phyloP scores from a whole-genome alignment of 805 yeast genomes.

The Sugiyamaella valdiviana region DNA sequence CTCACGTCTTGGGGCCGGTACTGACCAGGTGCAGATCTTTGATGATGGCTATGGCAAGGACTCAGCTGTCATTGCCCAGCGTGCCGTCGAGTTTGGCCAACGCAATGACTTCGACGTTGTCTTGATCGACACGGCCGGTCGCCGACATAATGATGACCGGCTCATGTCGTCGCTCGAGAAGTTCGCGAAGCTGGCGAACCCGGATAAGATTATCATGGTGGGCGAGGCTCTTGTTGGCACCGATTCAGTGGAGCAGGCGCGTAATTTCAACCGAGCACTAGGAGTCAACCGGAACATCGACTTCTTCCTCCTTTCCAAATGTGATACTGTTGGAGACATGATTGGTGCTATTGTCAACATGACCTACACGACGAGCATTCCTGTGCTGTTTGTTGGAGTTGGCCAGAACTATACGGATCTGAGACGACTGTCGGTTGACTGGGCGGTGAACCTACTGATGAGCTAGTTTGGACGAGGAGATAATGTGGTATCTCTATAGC shows the following conservation, averaged over 20 bases:
- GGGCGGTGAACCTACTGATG: slow-evolving; percentile 86
- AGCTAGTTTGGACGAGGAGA: too few species aligned
- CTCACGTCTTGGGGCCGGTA: slow-evolving; percentile 35
- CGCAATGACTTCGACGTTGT: slow-evolving; percentile 73
- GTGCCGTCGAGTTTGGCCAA: slow-evolving; percentile 76
- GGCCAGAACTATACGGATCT: slow-evolving; percentile 96
- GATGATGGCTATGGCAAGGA: slow-evolving; percentile 97
- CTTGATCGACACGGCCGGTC: slow-evolving; percentile 93
- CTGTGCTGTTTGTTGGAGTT: slow-evolving; percentile 90
- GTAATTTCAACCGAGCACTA: slow-evolving; percentile 86
- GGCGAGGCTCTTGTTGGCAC: slow-evolving; percentile 98
- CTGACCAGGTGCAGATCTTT: slow-evolving; percentile 61
- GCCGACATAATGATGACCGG: slow-evolving; percentile 91
- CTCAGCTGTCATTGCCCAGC: slow-evolving; percentile 90
- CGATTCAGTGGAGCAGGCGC: slow-evolving; percentile 92
- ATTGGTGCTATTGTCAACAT: slow-evolving; percentile 95
- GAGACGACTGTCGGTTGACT: slow-evolving; percentile 79
- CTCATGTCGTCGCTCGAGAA: slow-evolving; percentile 93
- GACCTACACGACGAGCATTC: slow-evolving; percentile 95
- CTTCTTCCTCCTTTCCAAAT: slow-evolving; percentile 87
- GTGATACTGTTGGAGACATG: slow-evolving; percentile 96
- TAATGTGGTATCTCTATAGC: too few species aligned
- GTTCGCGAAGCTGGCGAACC: slow-evolving; percentile 91
- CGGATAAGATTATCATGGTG: slow-evolving; percentile 96
- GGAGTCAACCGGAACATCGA: slow-evolving; percentile 77